These are phyloP conservation scores for Colletotrichum lentis DNA, from an alignment of 2,329 filamentous ascomycete genomes.

Conservation along the genomic window DNA sequence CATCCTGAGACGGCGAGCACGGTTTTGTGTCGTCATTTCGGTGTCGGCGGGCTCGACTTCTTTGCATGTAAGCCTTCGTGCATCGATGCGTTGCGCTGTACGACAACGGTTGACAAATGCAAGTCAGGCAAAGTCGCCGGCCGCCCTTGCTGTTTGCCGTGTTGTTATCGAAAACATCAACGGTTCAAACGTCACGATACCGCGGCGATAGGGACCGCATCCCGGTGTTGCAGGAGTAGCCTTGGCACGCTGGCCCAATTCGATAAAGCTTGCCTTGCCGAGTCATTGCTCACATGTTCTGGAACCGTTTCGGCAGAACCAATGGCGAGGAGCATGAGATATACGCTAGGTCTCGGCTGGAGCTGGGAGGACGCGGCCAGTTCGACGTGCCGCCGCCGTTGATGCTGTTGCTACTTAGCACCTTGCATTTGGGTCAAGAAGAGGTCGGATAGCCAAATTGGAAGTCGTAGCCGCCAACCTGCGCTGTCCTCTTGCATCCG, in stretches of 20 bases:
- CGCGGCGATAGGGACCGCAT: background rate
- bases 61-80: constrained; percentile 6
- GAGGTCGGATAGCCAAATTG: background rate
- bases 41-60: background rate
- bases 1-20: background rate
- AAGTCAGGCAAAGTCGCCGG: background rate
- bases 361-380: background rate
- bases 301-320: background rate
- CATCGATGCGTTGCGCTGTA: background rate
- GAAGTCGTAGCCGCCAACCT: constrained; percentile 3
- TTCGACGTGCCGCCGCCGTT: background rate
- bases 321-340: background rate
- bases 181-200: background rate
- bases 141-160: background rate
- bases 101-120: background rate
- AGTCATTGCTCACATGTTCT: background rate
- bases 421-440: background rate
- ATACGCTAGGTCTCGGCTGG: background rate
- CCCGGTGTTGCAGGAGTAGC: background rate
- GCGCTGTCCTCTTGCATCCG: background rate
- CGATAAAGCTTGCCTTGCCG: too few species aligned
- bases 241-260: background rate
- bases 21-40: background rate
- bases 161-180: background rate
- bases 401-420: background rate